Evolutionary conservation across 2,329 filamentous ascomycete species (phyloP).

Genomic region (Venturia carpophila): DNA sequence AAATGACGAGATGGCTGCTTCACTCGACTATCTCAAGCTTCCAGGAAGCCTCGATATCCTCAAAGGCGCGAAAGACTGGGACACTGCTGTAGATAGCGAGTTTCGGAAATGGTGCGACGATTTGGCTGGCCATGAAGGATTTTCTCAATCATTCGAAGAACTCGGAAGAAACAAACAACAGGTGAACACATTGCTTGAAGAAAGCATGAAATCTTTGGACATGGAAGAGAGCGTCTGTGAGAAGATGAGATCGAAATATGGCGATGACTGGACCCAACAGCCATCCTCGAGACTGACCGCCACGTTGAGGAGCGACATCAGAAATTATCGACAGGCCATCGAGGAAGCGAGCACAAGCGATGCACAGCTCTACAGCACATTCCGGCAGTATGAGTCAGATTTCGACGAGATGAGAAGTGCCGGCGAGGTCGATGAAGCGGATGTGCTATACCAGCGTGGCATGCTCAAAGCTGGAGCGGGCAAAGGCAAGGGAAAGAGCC

Average conservation of each 20-base stretch:
- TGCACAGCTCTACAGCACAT: constrained; percentile 69
- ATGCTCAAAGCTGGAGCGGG: constrained; percentile 66
- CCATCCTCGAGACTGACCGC: constrained; percentile 84
- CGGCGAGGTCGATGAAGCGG: constrained; percentile 76
- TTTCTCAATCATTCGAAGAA: constrained; percentile 68
- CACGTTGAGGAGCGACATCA: constrained; percentile 77
- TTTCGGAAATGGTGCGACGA: constrained; percentile 93
- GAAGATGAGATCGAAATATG: constrained; percentile 98
- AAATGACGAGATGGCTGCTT: constrained; percentile 92
- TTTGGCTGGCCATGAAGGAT: constrained; percentile 75
- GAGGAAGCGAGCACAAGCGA: constrained; percentile 87
- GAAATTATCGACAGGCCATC: constrained; percentile 79
- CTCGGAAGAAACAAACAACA: constrained; percentile 69
- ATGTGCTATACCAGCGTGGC: constrained; percentile 80
- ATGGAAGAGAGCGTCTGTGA: constrained; percentile 98
- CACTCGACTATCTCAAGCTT: constrained; percentile 84
- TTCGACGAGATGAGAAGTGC: constrained; percentile 94
- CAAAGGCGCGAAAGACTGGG: constrained; percentile 87
- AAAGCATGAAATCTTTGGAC: constrained; percentile 79
- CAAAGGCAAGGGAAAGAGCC: constrained; percentile 49
- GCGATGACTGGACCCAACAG: constrained; percentile 92
- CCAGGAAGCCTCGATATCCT: constrained; percentile 83
- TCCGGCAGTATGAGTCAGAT: constrained; percentile 77
- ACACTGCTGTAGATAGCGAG: constrained; percentile 79
- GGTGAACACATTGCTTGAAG: constrained; percentile 65